Base-by-base conservation (phyloP, 2,329 filamentous ascomycete species). In the Ilyonectria robusta region DNA sequence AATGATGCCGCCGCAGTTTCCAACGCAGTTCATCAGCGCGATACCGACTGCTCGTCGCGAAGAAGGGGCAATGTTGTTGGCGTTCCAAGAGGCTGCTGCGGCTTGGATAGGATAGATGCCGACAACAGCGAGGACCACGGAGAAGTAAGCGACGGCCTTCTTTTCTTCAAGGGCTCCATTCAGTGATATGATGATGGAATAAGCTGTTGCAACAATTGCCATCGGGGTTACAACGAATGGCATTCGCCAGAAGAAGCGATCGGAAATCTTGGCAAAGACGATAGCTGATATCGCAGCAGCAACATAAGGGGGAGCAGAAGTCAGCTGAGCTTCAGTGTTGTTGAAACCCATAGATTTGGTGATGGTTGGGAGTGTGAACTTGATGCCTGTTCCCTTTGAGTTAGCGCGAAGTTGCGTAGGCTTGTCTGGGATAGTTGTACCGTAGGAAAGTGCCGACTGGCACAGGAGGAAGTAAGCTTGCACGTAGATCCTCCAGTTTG, bases 231-330 rank as follows among this genome's bases (percentile, higher is more conserved):
- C 72, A 1, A 74, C 72, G n/a, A 74, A 74, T 1, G 72, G 72
- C 72, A 74, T 74, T 57, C 72, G 58, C 72, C 72, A 74, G 65
- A 59, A 73, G 61, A 90, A 93, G 1, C 88, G 85, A 74, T 94
- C 92, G 0, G 91, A 91, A 6, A 91, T 77, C 74, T 85, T 92
- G 2, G 92, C 92, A 29, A 93, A 84, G 0, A 81, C 57, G 3
- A 94, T 82, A 0, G 92, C 93, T 0, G 92, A 72, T 3, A 91
- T 79, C 0, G 89, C 90, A 0, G 90, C 92, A 0, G 85, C 86
- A 1, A 89, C 86, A 65, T 89, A 89, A 0, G 87, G 87, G 0
- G 88, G 87, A 0, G 88, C 86, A 1, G 88, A 88, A 75, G 88
- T 86, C 9, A 78, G 63, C 65, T 78, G 61, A 17, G 77, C 77